Evolutionary conservation across 2,329 filamentous ascomycete species (phyloP).

Genomic region (Aspergillus calidoustus): DNA sequence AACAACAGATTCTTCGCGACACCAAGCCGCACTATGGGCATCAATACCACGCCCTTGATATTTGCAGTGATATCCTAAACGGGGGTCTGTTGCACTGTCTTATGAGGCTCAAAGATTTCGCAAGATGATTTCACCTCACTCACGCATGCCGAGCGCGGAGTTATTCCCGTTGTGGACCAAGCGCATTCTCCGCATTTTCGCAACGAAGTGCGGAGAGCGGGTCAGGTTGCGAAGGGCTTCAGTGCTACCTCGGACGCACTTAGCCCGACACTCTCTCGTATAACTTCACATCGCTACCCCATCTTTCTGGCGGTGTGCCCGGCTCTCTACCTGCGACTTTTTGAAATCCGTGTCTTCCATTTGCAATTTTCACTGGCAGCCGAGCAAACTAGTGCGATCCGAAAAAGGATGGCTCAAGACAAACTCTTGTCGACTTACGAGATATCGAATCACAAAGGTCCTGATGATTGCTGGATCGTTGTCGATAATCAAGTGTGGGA

Average conservation of each 20-base stretch:
- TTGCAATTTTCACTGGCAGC: neutral
- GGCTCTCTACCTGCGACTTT: neutral
- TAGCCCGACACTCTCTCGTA: slow-evolving; percentile 6
- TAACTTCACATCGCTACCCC: slow-evolving; percentile 2
- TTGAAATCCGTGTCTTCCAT: neutral
- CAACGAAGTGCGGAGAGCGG: slow-evolving; percentile 11
- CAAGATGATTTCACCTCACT: neutral
- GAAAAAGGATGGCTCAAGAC: slow-evolving; percentile 32
- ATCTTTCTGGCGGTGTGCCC: neutral
- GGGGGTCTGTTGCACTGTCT: neutral
- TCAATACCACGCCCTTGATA: neutral
- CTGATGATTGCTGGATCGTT: slow-evolving; percentile 67
- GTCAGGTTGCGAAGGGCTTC: neutral
- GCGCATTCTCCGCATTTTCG: slow-evolving; percentile 19
- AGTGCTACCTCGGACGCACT: slow-evolving; percentile 5
- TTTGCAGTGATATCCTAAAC: neutral
- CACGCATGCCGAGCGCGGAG: neutral
- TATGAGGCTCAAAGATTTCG: neutral
- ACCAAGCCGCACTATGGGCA: neutral
- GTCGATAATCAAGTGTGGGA: slow-evolving; percentile 71
- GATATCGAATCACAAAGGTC: slow-evolving; percentile 54
- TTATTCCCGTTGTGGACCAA: slow-evolving; percentile 16
- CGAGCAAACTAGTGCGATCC: neutral
- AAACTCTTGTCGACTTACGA: slow-evolving; percentile 48
- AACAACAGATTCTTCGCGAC: neutral